Conservation (phyloP, 352 stramenopile species). For the Phytophthora crassamura region DNA sequence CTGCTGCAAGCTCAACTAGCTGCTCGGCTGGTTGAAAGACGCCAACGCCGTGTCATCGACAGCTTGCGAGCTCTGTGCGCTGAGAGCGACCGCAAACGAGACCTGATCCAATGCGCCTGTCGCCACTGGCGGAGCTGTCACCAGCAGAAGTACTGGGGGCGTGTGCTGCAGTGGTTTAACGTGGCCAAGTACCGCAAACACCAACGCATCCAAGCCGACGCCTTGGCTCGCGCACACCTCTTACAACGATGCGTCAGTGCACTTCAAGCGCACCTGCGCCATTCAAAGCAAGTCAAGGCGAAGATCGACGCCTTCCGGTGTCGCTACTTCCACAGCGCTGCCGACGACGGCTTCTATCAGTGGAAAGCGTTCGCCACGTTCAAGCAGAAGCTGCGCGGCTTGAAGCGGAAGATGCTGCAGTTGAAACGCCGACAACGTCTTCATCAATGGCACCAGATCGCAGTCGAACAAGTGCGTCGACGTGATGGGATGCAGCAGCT, state of each 20-base stretch:
- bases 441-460: conserved; percentile 27
- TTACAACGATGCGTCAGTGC: conserved; percentile 15
- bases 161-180: conserved; percentile 28
- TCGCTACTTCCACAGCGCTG: conserved; percentile 32
- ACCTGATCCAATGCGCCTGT: conserved; percentile 6
- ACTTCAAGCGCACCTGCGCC: conserved; percentile 13
- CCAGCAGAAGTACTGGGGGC: conserved; percentile 35
- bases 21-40: conserved; percentile 9
- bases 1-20: conserved; percentile 8
- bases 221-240: conserved; percentile 18
- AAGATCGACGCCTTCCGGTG: conserved; percentile 31
- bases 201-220: conserved; percentile 11
- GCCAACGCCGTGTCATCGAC: conserved; percentile 13
- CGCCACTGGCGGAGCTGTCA: conserved; percentile 22
- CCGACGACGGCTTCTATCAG: conserved; percentile 33
- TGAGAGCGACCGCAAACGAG: conserved; percentile 1
- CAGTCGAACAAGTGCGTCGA: not conserved
- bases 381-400: conserved; percentile 26
- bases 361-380: conserved; percentile 35
- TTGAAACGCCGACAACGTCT: conserved; percentile 24
- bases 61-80: conserved; percentile 13
- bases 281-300: conserved; percentile 15
- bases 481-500: conserved; percentile 21
- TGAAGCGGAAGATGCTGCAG: conserved; percentile 11
- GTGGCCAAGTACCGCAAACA: conserved; percentile 11